Base-by-base conservation (phyloP, 1,284 basidiomycete species). In the Phellinidium pouzarii region DNA sequence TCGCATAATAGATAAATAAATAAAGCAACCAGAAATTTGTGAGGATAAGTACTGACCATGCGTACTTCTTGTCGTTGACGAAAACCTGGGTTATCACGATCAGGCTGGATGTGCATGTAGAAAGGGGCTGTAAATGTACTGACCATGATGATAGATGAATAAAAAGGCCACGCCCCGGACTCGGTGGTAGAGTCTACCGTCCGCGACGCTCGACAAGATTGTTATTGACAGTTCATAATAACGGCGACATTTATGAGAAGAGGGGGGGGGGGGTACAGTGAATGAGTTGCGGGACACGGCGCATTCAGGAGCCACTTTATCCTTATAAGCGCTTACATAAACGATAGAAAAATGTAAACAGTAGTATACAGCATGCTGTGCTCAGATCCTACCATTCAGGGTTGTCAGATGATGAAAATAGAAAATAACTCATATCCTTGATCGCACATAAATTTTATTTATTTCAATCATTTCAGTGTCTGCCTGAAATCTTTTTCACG, bases 31-130 rank as follows among this genome's bases (percentile, higher is more conserved):
- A 43, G 9, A 37, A 11, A 42, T n/a, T n/a, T n/a, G 36, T 2
- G 12, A 25, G 44, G 54, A 23, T 14, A 48, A 43, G 17, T 42
- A 62, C 79, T 43, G 65, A 87, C 85, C 85, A 87, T 58, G 85
- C 85, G 63, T 87, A 87, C 71, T 90, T 90, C 73, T 85, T 88
- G 66, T 80, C 80, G 68, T 79, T 82, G 65, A 90, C 77, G 64
- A 84, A 74, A 61, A 91, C 86, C 87, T 86, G 58, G 29, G 52
- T 19, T 5, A 29, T 36, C 26, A 22, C 27, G 43, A 23, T 52
- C 29, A 44, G 50, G 17, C 34, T 20, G 36, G 29, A 14, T 19
- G 17, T n/a, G 22, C n/a, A 27, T 29, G 25, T 19, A n/a, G 9
- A 31, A 29, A 42, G 36, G 14, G 38, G n/a, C n/a, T n/a, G n/a